These are phyloP conservation scores for Poa pratensis DNA, from an alignment of 176 grass and related monocot species.

Conservation along the genomic window DNA sequence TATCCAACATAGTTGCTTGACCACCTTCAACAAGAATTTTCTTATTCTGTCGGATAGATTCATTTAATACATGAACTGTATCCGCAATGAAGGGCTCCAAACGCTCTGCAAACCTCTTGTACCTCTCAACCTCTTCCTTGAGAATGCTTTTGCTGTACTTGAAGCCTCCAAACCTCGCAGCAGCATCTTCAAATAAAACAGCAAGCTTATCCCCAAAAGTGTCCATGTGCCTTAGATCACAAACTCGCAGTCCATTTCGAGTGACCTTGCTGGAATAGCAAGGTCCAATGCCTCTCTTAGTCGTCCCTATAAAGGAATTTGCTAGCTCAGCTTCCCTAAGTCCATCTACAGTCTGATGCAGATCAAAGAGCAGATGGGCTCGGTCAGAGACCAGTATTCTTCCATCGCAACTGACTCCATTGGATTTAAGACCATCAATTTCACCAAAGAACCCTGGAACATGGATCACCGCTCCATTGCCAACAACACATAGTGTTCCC, in stretches of 20 bases:
- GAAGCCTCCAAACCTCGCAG: constrained; percentile 64
- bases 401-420: constrained; percentile 63
- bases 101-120: constrained; percentile 70
- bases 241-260: constrained; percentile 75
- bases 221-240: constrained; percentile 79
- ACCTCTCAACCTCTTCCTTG: constrained; percentile 73
- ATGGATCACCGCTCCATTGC: constrained; percentile 82
- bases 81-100: constrained; percentile 76
- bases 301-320: constrained; percentile 77
- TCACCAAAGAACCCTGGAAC: constrained; percentile 79
- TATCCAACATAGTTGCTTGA: constrained; percentile 93
- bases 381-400: constrained; percentile 75
- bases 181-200: constrained; percentile 67
- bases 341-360: constrained; percentile 79
- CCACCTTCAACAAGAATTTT: constrained; percentile 88
- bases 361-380: constrained; percentile 82
- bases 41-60: constrained; percentile 67
- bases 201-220: constrained; percentile 83
- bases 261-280: constrained; percentile 87
- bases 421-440: constrained; percentile 80
- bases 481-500: constrained; percentile 71
- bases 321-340: constrained; percentile 78
- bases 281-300: constrained; percentile 86
- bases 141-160: constrained; percentile 61
- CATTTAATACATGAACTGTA: constrained; percentile 71